phyloP scores from a whole-genome alignment of 1,284 basidiomycete genomes.

The Lentinula novae-zelandiae region DNA sequence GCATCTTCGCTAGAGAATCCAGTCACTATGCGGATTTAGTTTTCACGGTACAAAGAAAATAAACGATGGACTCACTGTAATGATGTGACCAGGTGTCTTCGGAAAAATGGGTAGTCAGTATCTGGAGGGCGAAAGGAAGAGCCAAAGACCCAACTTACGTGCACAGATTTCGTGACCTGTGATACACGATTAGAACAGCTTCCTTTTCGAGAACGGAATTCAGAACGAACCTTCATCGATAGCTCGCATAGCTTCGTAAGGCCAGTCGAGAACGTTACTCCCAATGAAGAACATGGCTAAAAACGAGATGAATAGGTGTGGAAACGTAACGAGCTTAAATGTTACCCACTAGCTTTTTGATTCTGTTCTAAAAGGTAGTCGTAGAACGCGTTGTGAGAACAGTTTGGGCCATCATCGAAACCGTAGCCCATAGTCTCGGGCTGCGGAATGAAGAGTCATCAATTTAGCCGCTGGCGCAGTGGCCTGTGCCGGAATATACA shows the following conservation, averaged over 20 bases:
- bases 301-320: too few relatives aligned
- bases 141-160: slow-evolving; percentile 35
- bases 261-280: slow-evolving; percentile 71
- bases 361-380: slow-evolving; percentile 58
- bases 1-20: slow-evolving; percentile 68
- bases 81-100: slow-evolving; percentile 57
- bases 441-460: slow-evolving; percentile 21
- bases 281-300: slow-evolving; percentile 76
- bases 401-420: slow-evolving; percentile 76
- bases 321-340: not conserved
- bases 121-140: not conserved
- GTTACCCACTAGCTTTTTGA: slow-evolving; percentile 61
- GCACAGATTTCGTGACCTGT: slow-evolving; percentile 60
- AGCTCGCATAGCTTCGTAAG: slow-evolving; percentile 65
- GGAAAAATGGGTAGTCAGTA: not conserved
- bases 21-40: slow-evolving; percentile 44
- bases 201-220: not conserved
- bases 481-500: not conserved
- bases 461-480: not conserved
- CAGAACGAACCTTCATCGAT: slow-evolving; percentile 43
- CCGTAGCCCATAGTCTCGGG: slow-evolving; percentile 60
- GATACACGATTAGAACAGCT: not conserved
- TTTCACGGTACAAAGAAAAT: not conserved
- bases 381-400: slow-evolving; percentile 62
- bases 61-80: slow-evolving; percentile 38